Percentiles rank a stretch among this genome's conserved stretches.
Evolutionary conservation across 805 yeast genomes (phyloP).

Genomic region (Teunomyces panamensis): DNA sequence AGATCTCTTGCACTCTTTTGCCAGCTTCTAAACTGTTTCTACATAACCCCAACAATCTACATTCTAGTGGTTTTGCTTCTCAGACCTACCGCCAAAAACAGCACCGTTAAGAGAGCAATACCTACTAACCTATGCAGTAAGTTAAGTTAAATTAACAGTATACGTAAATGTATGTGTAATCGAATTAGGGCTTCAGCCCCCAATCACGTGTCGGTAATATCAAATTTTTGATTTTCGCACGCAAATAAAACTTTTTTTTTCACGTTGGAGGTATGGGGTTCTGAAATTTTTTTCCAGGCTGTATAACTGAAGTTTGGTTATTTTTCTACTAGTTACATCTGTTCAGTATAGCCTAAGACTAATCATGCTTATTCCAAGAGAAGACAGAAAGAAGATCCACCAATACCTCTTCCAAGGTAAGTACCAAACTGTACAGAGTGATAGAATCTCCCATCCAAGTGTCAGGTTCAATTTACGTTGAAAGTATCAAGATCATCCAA

Average conservation of each 20-base stretch:
- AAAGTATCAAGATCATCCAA: background rate
- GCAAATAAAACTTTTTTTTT: background rate
- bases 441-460: background rate
- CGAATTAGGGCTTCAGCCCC: conserved; percentile 3
- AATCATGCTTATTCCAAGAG: conserved; percentile 97
- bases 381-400: conserved; percentile 99
- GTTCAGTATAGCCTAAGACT: conserved; percentile 5
- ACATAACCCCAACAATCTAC: no score
- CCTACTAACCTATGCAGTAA: no score
- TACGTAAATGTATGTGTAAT: no score
- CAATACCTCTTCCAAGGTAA: conserved; percentile 97
- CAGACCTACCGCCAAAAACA: no score
- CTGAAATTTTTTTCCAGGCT: conserved; percentile 1
- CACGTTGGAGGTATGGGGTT: background rate
- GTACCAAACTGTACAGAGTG: conserved; percentile 31
- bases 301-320: conserved; percentile 2
- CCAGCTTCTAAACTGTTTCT: no score
- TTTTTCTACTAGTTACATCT: conserved; percentile 3
- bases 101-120: no score
- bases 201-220: background rate
- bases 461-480: background rate
- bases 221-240: background rate
- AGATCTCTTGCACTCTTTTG: background rate
- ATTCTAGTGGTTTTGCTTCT: no score
- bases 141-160: no score